A percentile compares a stretch with the other conserved stretches of the same genome.
Evolutionary conservation across 345 rosid species (phyloP).

Genomic region (Bruguiera parviflora): DNA sequence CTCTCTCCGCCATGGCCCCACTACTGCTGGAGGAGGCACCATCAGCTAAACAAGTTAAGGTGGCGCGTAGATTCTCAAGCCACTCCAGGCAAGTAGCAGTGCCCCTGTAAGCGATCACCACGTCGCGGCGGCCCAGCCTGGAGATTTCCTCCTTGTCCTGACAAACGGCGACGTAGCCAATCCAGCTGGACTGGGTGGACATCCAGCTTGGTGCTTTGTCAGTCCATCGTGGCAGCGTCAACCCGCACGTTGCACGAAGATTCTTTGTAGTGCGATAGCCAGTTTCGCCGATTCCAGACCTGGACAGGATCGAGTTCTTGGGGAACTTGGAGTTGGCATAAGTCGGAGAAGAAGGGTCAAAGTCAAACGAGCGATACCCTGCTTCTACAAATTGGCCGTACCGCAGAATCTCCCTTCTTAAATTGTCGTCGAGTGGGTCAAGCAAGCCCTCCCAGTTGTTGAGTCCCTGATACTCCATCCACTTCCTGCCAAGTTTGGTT

Average conservation of each 20-base stretch:
- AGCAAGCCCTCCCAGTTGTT: slow-evolving; percentile 33
- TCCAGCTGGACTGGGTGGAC: slow-evolving; percentile 25
- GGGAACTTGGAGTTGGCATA: slow-evolving; percentile 25
- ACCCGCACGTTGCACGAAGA: slow-evolving; percentile 22
- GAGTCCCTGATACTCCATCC: slow-evolving; percentile 31
- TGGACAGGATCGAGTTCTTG: background rate
- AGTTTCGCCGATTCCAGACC: slow-evolving; percentile 12
- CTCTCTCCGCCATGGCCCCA: slow-evolving; percentile 85
- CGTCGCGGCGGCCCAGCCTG: slow-evolving; percentile 31
- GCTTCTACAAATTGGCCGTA: slow-evolving; percentile 31
- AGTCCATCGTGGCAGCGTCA: slow-evolving; percentile 22
- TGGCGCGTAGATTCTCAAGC: slow-evolving; percentile 32
- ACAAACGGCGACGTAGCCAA: slow-evolving; percentile 32
- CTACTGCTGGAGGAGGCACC: background rate
- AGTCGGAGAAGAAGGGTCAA: slow-evolving; percentile 27
- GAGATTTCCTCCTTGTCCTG: slow-evolving; percentile 28
- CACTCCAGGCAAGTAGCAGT: slow-evolving; percentile 32
- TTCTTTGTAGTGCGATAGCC: slow-evolving; percentile 25
- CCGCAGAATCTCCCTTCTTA: slow-evolving; percentile 23
- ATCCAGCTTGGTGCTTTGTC: slow-evolving; percentile 18
- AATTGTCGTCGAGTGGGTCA: slow-evolving; percentile 21
- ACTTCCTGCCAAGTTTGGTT: slow-evolving; percentile 15
- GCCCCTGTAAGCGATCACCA: slow-evolving; percentile 31
- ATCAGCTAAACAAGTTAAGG: slow-evolving; percentile 8
- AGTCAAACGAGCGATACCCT: slow-evolving; percentile 24